phyloP scores from a whole-genome alignment of 2,329 filamentous ascomycete species.

The Teratosphaeriaceae sp. region DNA sequence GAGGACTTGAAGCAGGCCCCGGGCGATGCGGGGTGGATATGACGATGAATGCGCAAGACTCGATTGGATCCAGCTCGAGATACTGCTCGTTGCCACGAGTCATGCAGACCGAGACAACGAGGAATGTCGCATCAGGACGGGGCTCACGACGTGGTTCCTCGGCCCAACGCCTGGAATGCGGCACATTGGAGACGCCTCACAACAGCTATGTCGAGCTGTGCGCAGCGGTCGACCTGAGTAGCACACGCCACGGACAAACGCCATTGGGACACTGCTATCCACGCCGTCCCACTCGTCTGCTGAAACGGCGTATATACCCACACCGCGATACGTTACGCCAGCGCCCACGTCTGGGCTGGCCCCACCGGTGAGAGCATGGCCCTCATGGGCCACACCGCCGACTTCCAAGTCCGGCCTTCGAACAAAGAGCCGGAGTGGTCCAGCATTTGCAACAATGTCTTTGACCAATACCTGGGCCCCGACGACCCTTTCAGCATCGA shows the following conservation, averaged over 20 bases:
- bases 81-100: no score
- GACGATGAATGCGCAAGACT: no score
- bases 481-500: slow-evolving; percentile 44
- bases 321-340: no score
- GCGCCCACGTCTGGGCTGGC: no score
- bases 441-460: slow-evolving; percentile 55
- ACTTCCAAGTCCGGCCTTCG: slow-evolving; percentile 37
- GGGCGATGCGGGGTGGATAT: slow-evolving; percentile 5
- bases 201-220: slow-evolving; percentile 16
- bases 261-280: background rate
- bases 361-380: slow-evolving; percentile 17
- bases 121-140: slow-evolving; percentile 9
- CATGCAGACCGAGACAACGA: background rate
- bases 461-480: slow-evolving; percentile 57
- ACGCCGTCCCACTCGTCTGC: no score
- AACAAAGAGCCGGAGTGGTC: slow-evolving; percentile 49
- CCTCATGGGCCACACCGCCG: slow-evolving; percentile 13
- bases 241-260: background rate
- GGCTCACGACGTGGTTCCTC: no score
- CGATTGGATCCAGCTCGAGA: no score
- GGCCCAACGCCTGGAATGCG: slow-evolving; percentile 21
- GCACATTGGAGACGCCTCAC: slow-evolving; percentile 12
- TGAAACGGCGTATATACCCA: no score
- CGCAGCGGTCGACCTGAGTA: background rate
- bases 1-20: slow-evolving; percentile 2